Base-by-base conservation (phyloP, 2,329 filamentous ascomycete species). In the Akanthomyces dipterigenus region DNA sequence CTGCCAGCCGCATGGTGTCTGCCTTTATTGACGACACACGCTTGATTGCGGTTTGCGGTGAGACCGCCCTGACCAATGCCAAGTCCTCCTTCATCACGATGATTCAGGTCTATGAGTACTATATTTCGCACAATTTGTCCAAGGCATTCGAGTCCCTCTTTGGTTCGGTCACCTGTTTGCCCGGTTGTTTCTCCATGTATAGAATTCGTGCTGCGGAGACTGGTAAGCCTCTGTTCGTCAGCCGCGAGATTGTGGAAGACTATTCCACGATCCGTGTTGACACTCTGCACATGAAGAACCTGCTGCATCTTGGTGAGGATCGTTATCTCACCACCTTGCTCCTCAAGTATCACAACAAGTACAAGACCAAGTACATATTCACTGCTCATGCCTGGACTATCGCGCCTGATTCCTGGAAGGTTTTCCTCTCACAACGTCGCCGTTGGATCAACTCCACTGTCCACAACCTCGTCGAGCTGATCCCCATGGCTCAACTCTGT, bases 41-140 rank as follows among this genome's bases (percentile, higher is more conserved):
- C 61, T 81, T 98, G n/a, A 93, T 97, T 70, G 95, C 89, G 60
- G 86, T 95, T 54, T 99, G 95, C 71, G 95, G 95, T 77, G 95
- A 99, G 76, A 99, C 95, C 0, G 89, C 89, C 18, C 81, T 99
- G 53, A 93, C 88, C 65, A 99, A 99, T 72, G 90, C 92, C 63
- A 97, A 97, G 75, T 83, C 89, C 7, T 97, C 93, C 1, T 91
- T 96, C 71, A 86, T 96, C 67, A 99, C 95, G 56, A 98, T 98
- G 93, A 99, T 99, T 73, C 95, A 99, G 76, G 93, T 99, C 38
- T 99, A 98, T 81, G 93, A 99, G 76, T 99, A 99, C 82, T 99
- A 93, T 80, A 99, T 99, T 70, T 98, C 93, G 56, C 93, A 99
- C 81, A 96, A 98, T 73, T 78, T 99, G 67, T 88, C 90, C 68